Percentiles rank a stretch among this genome's conserved stretches.
phyloP scores from a whole-genome alignment of 2,329 filamentous ascomycete species.

The Epicoccum nigrum region DNA sequence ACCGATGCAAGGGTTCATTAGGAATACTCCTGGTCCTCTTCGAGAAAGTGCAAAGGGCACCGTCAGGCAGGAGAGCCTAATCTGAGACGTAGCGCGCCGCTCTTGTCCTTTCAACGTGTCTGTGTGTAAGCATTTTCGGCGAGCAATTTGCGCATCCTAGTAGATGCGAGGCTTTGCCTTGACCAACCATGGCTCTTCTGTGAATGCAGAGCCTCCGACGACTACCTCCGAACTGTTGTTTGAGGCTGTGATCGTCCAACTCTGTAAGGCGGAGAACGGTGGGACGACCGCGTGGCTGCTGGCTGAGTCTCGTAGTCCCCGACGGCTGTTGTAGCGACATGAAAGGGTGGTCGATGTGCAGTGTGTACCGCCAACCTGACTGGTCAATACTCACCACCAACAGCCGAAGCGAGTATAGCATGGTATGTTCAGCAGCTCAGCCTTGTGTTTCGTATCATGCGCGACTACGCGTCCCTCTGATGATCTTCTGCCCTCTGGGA shows the following conservation, averaged over 20 bases:
- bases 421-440: conserved; percentile 17
- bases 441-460: conserved; percentile 34
- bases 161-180: not conserved
- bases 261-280: conserved; percentile 10
- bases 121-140: conserved; percentile 13
- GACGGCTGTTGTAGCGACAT: conserved; percentile 8
- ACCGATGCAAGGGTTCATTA: conserved; percentile 8
- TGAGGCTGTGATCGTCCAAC: conserved; percentile 4
- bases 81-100: conserved; percentile 31
- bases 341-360: conserved; percentile 10
- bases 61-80: conserved; percentile 9
- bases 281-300: conserved; percentile 13
- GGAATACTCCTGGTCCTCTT: conserved; percentile 25
- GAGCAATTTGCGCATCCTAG: conserved; percentile 20
- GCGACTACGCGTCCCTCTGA: conserved; percentile 31
- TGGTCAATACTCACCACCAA: conserved; percentile 1
- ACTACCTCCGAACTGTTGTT: conserved; percentile 6
- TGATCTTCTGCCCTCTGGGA: conserved; percentile 22
- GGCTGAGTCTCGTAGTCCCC: conserved; percentile 5
- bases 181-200: conserved; percentile 7
- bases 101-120: conserved; percentile 9
- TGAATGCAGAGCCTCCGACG: conserved; percentile 1
- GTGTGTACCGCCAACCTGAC: conserved; percentile 5
- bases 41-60: conserved; percentile 22
- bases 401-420: conserved; percentile 6